Evolutionary conservation across 371 early-diverging fungal genomes (phyloP).

Genomic region (Mortierella sp.): DNA sequence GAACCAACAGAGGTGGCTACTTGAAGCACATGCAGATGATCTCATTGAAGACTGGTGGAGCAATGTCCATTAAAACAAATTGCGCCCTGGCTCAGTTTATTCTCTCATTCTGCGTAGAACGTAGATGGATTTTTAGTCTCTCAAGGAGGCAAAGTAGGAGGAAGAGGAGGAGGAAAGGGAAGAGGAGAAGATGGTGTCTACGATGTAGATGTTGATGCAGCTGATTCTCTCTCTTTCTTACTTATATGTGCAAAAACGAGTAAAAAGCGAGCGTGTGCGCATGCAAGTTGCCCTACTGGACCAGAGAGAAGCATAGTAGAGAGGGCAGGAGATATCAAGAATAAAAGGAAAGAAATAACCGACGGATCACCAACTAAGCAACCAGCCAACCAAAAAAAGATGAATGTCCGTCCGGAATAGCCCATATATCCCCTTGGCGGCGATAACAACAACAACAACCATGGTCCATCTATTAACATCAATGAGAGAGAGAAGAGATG

Average conservation of each 20-base stretch:
- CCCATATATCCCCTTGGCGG: not conserved
- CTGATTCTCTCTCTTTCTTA: not conserved
- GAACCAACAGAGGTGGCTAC: not conserved
- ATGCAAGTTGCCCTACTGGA: not conserved
- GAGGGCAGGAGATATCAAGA: not conserved
- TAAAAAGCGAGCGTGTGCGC: not conserved
- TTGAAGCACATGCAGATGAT: not conserved
- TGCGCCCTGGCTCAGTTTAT: not conserved
- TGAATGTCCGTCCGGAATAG: not conserved
- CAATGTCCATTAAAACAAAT: not conserved
- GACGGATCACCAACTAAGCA: not conserved
- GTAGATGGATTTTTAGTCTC: not conserved
- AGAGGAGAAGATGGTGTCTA: not conserved
- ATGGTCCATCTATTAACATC: not conserved
- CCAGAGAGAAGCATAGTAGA: not conserved
- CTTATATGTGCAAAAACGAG: not conserved
- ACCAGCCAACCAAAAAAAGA: not conserved
- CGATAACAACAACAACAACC: not conserved
- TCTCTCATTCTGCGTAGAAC: not conserved
- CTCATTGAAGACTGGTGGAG: not conserved
- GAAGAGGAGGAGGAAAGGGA: not conserved
- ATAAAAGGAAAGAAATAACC: not conserved
- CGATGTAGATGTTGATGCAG: not conserved
- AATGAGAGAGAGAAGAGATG: not conserved
- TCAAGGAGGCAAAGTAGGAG: not conserved